These are phyloP conservation scores for Alternaria ventricosa DNA, from an alignment of 2,329 filamentous ascomycete genomes.

Conservation along the genomic window DNA sequence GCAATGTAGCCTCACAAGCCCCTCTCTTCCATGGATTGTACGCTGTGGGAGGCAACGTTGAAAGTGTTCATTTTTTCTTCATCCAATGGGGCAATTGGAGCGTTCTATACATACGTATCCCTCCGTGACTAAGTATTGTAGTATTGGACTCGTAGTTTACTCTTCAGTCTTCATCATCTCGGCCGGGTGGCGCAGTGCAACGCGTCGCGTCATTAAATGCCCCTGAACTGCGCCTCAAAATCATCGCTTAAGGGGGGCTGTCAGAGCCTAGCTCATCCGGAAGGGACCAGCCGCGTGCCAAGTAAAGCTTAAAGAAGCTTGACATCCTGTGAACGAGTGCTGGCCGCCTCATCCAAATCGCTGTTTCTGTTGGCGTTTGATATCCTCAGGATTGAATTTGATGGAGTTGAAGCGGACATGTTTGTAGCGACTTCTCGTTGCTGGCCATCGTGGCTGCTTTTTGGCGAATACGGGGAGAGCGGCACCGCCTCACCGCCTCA, in stretches of 20 bases:
- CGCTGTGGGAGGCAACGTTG: too few relatives aligned
- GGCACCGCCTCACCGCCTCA: conserved; percentile 13
- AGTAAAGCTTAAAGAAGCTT: conserved; percentile 14
- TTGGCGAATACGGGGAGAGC: neutral
- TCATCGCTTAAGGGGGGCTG: neutral
- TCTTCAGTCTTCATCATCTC: neutral
- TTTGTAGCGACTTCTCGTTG: neutral
- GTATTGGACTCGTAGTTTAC: neutral
- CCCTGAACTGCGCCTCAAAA: conserved; percentile 14
- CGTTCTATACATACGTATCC: too few relatives aligned
- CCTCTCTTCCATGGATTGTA: too few relatives aligned
- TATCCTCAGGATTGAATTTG: neutral
- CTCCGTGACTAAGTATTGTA: neutral
- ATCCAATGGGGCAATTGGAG: neutral
- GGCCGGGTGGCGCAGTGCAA: conserved; percentile 12
- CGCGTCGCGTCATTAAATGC: neutral
- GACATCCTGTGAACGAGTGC: neutral
- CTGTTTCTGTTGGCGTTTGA: neutral
- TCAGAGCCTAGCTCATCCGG: neutral
- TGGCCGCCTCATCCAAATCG: neutral
- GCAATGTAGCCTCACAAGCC: too few relatives aligned
- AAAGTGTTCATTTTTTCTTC: neutral
- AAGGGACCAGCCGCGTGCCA: conserved; percentile 10
- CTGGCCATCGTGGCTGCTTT: neutral
- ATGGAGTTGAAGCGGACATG: neutral